A percentile compares a stretch with the other conserved stretches of the same genome.
Evolutionary conservation across 140 eudicot species (phyloP).

Genomic region (Ambrosia hybrid): DNA sequence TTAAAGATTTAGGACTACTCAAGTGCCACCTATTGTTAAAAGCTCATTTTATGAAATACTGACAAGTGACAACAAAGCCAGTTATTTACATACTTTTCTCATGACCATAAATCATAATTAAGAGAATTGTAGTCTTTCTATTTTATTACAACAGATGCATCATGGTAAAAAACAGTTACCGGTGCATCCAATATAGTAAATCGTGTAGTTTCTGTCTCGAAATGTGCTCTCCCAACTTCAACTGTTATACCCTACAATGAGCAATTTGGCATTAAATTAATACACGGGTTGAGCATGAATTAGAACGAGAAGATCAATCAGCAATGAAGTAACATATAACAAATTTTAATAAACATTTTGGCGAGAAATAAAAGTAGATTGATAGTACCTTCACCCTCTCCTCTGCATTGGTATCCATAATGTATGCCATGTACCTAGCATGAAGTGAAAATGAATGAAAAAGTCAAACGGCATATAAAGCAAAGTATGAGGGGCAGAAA

Average conservation of each 20-base stretch:
- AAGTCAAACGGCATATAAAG: not conserved
- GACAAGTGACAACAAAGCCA: too few species aligned
- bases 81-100: not conserved
- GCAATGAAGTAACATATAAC: not conserved
- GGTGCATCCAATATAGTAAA: constrained; percentile 98
- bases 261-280: constrained; percentile 4
- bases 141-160: not conserved
- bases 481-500: not conserved
- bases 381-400: constrained; percentile 71
- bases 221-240: constrained; percentile 98
- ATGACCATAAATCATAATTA: too few species aligned
- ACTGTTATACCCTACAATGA: constrained; percentile 79
- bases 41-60: too few species aligned
- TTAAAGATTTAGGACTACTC: too few species aligned
- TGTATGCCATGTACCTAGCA: constrained; percentile 83
- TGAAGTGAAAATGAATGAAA: not conserved
- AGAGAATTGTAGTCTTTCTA: not conserved
- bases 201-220: constrained; percentile 85
- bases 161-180: constrained; percentile 40
- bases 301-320: not conserved
- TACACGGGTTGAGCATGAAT: not conserved
- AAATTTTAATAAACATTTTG: not conserved
- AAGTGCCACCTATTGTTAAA: too few species aligned
- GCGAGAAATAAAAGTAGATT: not conserved
- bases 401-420: constrained; percentile 94